Conservation (phyloP, 2,329 filamentous ascomycete species). For the Dactylellina haptotyla region DNA sequence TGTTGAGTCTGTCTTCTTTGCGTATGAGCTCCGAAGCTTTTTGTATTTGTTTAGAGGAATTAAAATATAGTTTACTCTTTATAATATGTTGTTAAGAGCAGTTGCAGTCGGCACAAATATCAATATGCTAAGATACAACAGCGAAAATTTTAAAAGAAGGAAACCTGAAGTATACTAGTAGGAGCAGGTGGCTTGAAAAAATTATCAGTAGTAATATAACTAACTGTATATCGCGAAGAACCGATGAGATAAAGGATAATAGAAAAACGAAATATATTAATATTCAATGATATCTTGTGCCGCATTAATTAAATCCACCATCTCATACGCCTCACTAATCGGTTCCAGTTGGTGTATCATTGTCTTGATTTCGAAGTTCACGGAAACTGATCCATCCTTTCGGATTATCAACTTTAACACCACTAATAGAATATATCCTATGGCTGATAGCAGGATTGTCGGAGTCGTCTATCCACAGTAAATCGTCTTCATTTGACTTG, state of each 20-base stretch:
- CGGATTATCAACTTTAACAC: background rate
- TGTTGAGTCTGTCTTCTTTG: background rate
- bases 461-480: slow-evolving; percentile 25
- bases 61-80: slow-evolving; percentile 1
- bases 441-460: slow-evolving; percentile 32
- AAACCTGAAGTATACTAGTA: no score
- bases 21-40: background rate
- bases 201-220: background rate
- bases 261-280: background rate
- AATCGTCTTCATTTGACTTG: background rate
- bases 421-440: slow-evolving; percentile 9
- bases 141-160: no score
- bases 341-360: no score
- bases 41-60: background rate
- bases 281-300: no score
- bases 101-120: no score
- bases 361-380: background rate
- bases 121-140: no score
- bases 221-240: no score
- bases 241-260: no score
- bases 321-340: no score
- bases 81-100: background rate
- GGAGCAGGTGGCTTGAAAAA: background rate
- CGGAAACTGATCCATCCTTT: background rate
- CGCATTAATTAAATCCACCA: no score